Conservation (phyloP, 1,139 yeast genomes). For the Nakaseomyces uthaithaninus region DNA sequence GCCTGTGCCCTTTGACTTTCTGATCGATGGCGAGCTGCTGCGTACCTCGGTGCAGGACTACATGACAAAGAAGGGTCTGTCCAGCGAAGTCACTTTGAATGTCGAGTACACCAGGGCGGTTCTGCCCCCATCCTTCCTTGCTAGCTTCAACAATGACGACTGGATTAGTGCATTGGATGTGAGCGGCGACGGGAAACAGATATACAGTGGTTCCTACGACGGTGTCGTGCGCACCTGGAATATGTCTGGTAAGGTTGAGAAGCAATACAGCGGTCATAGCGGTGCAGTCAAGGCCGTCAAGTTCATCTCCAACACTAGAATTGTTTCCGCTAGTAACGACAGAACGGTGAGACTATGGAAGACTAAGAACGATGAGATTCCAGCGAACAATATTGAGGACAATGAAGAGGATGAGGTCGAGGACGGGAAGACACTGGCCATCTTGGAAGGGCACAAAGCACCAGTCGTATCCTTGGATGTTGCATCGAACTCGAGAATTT, state of each 20-base stretch:
- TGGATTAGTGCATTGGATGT: conserved; percentile 76
- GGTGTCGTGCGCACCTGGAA: conserved; percentile 90
- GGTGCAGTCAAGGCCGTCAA: conserved; percentile 77
- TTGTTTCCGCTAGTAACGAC: conserved; percentile 84
- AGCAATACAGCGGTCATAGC: conserved; percentile 79
- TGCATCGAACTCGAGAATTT: conserved; percentile 46
- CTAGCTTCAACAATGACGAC: conserved; percentile 86
- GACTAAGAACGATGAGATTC: conserved; percentile 41
- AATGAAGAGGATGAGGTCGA: conserved; percentile 48
- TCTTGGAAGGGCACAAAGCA: conserved; percentile 82
- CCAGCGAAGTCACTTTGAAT: conserved; percentile 70
- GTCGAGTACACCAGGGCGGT: conserved; percentile 89
- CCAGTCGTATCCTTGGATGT: conserved; percentile 76
- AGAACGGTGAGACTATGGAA: conserved; percentile 87
- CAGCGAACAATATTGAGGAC: conserved; percentile 31
- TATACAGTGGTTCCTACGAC: conserved; percentile 86
- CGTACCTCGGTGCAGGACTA: conserved; percentile 76
- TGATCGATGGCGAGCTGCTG: conserved; percentile 74
- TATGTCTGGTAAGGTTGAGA: conserved; percentile 70
- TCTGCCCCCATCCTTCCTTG: conserved; percentile 84
- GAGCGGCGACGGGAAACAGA: conserved; percentile 36
- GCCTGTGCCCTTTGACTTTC: conserved; percentile 86
- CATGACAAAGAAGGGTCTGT: conserved; percentile 64
- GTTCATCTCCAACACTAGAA: conserved; percentile 66
- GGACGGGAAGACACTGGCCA: conserved; percentile 71